These are phyloP conservation scores for Cutaneotrichosporon cutaneum DNA, from an alignment of 1,284 basidiomycete species.

Conservation along the genomic window DNA sequence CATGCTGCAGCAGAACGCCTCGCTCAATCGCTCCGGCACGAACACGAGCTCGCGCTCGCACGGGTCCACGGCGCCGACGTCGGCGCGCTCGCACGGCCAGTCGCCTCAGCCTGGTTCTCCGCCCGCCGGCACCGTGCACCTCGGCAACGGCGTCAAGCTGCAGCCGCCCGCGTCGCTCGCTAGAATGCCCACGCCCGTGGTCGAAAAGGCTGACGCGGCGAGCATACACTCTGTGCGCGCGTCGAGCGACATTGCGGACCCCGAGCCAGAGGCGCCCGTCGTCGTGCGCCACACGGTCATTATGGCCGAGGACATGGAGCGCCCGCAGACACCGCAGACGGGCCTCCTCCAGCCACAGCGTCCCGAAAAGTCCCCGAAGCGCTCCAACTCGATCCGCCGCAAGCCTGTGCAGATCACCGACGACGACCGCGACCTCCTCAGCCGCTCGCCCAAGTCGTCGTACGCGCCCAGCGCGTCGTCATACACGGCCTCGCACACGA, in stretches of 20 bases:
- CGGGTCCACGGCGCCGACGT: constrained; percentile 6
- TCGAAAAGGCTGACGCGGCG: constrained; percentile 10
- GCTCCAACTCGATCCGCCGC: constrained; percentile 33
- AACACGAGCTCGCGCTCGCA: constrained; percentile 17
- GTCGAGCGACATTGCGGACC: constrained; percentile 10
- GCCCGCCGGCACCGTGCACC: background rate
- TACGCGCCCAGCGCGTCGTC: background rate
- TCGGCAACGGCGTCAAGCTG: constrained; percentile 5
- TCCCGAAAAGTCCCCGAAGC: constrained; percentile 7
- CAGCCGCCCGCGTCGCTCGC: constrained; percentile 1
- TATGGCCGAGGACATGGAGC: constrained; percentile 24
- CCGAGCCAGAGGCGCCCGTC: background rate
- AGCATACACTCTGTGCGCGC: constrained; percentile 5
- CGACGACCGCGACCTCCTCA: constrained; percentile 40
- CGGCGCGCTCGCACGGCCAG: constrained; percentile 2
- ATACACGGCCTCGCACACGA: background rate
- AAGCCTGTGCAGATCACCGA: constrained; percentile 44
- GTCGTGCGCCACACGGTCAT: constrained; percentile 42
- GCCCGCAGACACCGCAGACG: background rate
- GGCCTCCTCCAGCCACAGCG: constrained; percentile 8
- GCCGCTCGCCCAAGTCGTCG: constrained; percentile 21
- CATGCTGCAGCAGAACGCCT: constrained; percentile 36
- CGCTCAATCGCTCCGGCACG: constrained; percentile 17
- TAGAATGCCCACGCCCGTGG: constrained; percentile 17
- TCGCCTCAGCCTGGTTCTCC: background rate